phyloP scores from a whole-genome alignment of 2,329 filamentous ascomycete genomes.

The Aschersonia sp. region DNA sequence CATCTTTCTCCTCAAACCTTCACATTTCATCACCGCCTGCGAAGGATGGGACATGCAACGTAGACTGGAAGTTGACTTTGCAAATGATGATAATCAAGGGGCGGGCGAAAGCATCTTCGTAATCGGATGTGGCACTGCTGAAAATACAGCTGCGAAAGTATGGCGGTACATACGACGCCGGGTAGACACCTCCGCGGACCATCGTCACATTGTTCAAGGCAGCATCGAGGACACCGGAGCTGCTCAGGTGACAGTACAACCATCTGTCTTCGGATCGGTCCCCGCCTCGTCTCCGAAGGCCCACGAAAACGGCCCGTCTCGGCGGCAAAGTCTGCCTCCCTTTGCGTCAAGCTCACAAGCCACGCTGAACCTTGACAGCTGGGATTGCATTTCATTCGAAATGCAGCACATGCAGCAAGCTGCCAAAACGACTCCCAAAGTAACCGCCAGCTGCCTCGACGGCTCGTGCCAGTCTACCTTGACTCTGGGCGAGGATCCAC shows the following conservation, averaged over 20 bases:
- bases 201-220: neutral
- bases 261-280: neutral
- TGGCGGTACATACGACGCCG: conserved; percentile 23
- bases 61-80: conserved; percentile 77
- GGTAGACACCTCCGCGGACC: neutral
- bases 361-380: conserved; percentile 14
- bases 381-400: conserved; percentile 13
- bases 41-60: conserved; percentile 87
- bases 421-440: conserved; percentile 34
- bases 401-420: conserved; percentile 36
- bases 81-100: conserved; percentile 59
- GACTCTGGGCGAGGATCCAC: conserved; percentile 64
- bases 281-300: conserved; percentile 9
- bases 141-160: conserved; percentile 31
- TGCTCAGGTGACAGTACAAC: neutral
- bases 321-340: conserved; percentile 3
- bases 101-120: conserved; percentile 67
- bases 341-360: neutral
- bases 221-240: neutral
- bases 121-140: conserved; percentile 55
- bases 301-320: too few species aligned
- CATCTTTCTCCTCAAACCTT: conserved; percentile 57
- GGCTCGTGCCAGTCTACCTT: conserved; percentile 57
- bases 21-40: conserved; percentile 64
- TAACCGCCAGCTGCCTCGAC: conserved; percentile 62